Evolutionary conservation across 805 yeast species (phyloP), one percentile per base, ranked within the genome.

Genomic region (Candida peoriensis): DNA sequence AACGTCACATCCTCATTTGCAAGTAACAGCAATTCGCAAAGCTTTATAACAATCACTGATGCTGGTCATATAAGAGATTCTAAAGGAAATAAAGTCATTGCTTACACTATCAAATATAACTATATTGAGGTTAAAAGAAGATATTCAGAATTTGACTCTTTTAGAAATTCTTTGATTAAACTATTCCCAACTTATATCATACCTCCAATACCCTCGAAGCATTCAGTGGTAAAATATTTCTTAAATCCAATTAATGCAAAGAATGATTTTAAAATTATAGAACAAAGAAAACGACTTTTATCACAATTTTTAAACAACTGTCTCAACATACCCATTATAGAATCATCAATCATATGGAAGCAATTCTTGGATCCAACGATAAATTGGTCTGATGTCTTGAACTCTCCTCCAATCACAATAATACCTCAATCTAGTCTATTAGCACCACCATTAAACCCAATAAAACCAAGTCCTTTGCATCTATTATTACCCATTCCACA

Each of bases 191-290:
- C 90, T 24, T 61, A 78, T 6, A 69, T 93, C 4, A 73, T 93
- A 2, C 97, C 98, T 3, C 95, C 97, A 0, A 86, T 93, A n/a
- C 98, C 98, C 0, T 85, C 80, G 63, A 83, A 83, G 55, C 89
- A 83, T 55, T 69, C 84, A 12, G 55, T 83, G n/a, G 55, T 64
- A 6, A 65, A 62, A 40, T 68, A 68, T 42, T 55, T 68, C 29
- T 42, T 63, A 30, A 64, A 60, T 33, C 74, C 72, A 13, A 46
- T 68, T 17, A 63, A 61, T 36, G 72, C 65, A 4, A 64, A 65
- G 39, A 63, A 55, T 30, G 72, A 68, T 42, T 33, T 56, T 6
- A 70, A 52, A 60, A 66, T 60, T 28, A 76, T 78, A 31, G 84
- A 77, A 38, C 82, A 78, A 52, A 68, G 96, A 25, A 82, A 78